Evolutionary conservation across 306 rosid genomes (phyloP), one percentile per base, ranked within the genome.

Genomic region (Fragaria iinumae): DNA sequence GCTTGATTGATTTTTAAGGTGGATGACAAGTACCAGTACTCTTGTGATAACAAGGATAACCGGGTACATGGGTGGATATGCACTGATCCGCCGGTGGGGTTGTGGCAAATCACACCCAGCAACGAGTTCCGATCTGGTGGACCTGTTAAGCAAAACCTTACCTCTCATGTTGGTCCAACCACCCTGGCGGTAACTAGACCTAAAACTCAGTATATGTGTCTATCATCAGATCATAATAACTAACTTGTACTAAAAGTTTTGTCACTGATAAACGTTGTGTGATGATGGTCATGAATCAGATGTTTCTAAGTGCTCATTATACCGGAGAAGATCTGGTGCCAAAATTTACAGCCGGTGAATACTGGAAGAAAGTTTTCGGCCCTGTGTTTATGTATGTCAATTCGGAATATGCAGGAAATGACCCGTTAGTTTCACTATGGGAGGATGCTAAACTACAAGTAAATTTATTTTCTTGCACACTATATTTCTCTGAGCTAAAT

Each of bases 301-400:
- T 86, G 41, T 86, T 86, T 83, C 72, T 86, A 13, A 86, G 89
- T 29, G 87, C 89, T 45, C 89, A 83, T 76, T 86, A 86, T 43
- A n/a, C 87, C 5, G 87, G 87, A 72, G 83, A 80, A 18, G 85
- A 86, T 62, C 67, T 86, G 75, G 87, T 86, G 73, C 87, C 87
- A 13, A 86, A 74, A 72, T 71, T 83, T 66, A 80, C 74, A 67
- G 77, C 74, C 0, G 85, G 81, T 12, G 89, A 86, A 81, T 65
- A 36, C 8, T 86, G 89, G 89, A 86, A 86, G 85, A 86, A 83
- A 72, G 89, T 83, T 25, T 86, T 86, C 29, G 87, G 89, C 3
- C 89, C 89, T 49, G 83, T 83, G 48, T 86, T 80, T 39, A 67
- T 86, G 8, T 83, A 83, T 70, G 79, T 78, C 52, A 86, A 83